Conservation (phyloP, 2,329 filamentous ascomycete species). For the Calonectria crousiana region DNA sequence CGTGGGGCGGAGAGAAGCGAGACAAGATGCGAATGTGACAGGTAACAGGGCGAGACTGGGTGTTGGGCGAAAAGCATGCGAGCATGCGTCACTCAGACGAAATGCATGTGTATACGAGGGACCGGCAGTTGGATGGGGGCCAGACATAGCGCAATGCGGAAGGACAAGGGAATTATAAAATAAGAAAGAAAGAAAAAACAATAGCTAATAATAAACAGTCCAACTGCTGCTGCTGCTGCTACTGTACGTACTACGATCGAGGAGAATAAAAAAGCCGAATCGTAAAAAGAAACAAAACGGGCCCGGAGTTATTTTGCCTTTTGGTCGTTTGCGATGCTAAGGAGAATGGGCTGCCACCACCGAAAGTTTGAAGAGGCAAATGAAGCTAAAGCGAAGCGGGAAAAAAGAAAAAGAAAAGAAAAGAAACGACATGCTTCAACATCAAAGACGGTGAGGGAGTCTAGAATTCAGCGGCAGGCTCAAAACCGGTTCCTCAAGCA, state of each 20-base stretch:
- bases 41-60: neutral
- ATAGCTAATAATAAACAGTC: neutral
- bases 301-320: neutral
- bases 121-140: neutral
- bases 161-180: neutral
- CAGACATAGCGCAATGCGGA: neutral
- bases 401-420: neutral
- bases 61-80: neutral
- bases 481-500: neutral
- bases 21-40: constrained; percentile 17
- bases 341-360: neutral
- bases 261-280: neutral
- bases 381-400: neutral
- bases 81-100: neutral
- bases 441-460: neutral
- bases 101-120: neutral
- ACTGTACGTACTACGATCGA: neutral
- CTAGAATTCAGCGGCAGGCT: neutral
- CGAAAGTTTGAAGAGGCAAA: neutral
- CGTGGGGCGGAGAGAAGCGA: neutral
- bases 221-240: neutral
- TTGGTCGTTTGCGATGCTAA: neutral
- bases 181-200: neutral
- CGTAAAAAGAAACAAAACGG: neutral
- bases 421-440: neutral